Evolutionary conservation across 164 flowering plant species (phyloP).

Genomic region (Macadamia integrifolia): DNA sequence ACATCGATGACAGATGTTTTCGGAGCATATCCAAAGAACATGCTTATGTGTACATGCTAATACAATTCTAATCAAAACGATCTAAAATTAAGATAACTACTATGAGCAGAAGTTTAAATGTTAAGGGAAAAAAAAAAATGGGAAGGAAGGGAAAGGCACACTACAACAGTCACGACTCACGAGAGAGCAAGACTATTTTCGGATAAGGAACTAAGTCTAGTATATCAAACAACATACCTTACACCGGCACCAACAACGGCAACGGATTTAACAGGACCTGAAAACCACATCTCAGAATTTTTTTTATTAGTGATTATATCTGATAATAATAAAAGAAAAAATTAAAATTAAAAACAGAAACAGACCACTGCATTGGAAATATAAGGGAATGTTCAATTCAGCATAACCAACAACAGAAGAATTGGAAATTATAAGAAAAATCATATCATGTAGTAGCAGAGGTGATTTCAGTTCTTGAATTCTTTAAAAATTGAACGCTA

Average conservation of each 20-base stretch:
- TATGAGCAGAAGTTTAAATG: too few species aligned
- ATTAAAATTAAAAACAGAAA: too few species aligned
- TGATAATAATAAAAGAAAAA: background rate
- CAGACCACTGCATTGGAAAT: too few species aligned
- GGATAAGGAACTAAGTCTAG: background rate
- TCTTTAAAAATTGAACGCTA: background rate
- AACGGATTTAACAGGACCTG: conserved; percentile 59
- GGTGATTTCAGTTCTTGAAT: background rate
- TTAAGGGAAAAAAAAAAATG: too few species aligned
- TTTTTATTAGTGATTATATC: background rate
- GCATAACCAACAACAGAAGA: background rate
- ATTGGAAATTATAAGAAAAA: background rate
- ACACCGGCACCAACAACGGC: conserved; percentile 92
- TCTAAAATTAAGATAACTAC: too few species aligned
- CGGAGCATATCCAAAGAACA: background rate
- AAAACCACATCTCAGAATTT: conserved; percentile 10
- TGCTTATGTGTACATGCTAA: too few species aligned
- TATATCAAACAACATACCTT: conserved; percentile 38
- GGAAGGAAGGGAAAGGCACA: too few species aligned
- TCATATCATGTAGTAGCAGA: background rate
- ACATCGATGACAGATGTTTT: background rate
- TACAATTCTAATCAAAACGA: too few species aligned
- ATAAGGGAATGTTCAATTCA: background rate
- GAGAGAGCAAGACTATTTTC: background rate
- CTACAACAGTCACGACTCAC: too few species aligned